phyloP scores from a whole-genome alignment of 2,329 filamentous ascomycete genomes.

The Orbilia oligospora region DNA sequence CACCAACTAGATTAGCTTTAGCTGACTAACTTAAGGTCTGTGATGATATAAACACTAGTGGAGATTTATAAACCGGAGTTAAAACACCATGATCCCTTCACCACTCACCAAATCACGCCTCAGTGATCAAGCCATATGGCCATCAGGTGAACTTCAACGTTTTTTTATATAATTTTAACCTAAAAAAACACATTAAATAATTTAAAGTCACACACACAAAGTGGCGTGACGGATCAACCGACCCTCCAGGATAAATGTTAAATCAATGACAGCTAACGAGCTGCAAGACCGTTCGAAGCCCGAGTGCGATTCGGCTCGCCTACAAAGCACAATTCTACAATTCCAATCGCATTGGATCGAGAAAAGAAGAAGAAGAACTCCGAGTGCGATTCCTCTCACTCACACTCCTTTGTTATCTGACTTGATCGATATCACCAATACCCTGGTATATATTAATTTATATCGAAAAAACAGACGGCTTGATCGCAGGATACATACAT shows the following conservation, averaged over 20 bases:
- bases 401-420: neutral
- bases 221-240: neutral
- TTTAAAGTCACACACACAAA: no score
- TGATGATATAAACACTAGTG: conserved; percentile 19
- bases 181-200: neutral
- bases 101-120: neutral
- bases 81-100: conserved; percentile 15
- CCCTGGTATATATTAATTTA: conserved; percentile 29
- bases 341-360: neutral
- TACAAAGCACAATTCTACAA: neutral
- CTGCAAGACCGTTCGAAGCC: conserved; percentile 21
- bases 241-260: neutral
- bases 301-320: conserved; percentile 29
- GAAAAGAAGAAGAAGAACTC: neutral
- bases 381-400: conserved; percentile 14
- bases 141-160: conserved; percentile 17
- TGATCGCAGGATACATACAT: conserved; percentile 23
- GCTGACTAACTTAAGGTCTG: conserved; percentile 3
- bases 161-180: conserved; percentile 2
- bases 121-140: neutral
- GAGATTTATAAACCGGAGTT: conserved; percentile 12
- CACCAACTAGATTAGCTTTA: conserved; percentile 1
- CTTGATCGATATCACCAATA: conserved; percentile 9
- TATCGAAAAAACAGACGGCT: conserved; percentile 29
- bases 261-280: conserved; percentile 28